Evolutionary conservation across 768 basidiomycete genomes (phyloP).

Genomic region (Calocera cornea): DNA sequence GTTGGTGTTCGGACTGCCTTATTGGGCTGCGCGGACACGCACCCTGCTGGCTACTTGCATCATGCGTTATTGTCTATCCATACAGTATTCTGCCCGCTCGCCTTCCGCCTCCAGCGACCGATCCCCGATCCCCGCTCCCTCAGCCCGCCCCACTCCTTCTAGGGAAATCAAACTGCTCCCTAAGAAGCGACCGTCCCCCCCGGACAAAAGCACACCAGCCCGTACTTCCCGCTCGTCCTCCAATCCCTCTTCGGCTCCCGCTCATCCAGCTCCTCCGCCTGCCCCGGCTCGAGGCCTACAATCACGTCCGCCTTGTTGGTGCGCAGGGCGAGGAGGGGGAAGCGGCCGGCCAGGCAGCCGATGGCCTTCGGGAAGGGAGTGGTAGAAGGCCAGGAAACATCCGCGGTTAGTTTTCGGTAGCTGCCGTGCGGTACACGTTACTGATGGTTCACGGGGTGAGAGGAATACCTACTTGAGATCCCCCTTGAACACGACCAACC

Average conservation of each 20-base stretch:
- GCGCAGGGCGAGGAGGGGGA: constrained; percentile 71
- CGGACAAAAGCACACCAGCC: background rate
- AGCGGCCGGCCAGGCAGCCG: constrained; percentile 63
- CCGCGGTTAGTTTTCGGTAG: constrained; percentile 62
- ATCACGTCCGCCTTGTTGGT: constrained; percentile 95
- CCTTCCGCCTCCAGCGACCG: too few relatives aligned
- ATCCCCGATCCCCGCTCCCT: too few relatives aligned
- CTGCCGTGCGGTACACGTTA: background rate
- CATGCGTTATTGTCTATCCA: too few relatives aligned
- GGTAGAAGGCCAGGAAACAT: constrained; percentile 73
- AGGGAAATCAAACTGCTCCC: too few relatives aligned
- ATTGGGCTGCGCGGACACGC: too few relatives aligned
- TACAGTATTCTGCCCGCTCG: too few relatives aligned
- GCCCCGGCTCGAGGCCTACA: constrained; percentile 59
- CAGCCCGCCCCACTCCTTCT: too few relatives aligned
- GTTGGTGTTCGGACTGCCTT: too few relatives aligned
- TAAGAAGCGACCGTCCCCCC: background rate
- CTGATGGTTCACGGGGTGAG: constrained; percentile 26
- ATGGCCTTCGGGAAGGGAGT: constrained; percentile 62
- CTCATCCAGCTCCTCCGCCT: constrained; percentile 53
- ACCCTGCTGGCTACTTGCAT: too few relatives aligned
- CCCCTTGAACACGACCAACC: constrained; percentile 80
- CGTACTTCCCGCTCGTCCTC: constrained; percentile 65
- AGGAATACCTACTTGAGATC: constrained; percentile 66
- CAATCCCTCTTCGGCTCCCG: constrained; percentile 46